phyloP scores from a whole-genome alignment of 1,284 basidiomycete species.

The Tylopilus sp. region DNA sequence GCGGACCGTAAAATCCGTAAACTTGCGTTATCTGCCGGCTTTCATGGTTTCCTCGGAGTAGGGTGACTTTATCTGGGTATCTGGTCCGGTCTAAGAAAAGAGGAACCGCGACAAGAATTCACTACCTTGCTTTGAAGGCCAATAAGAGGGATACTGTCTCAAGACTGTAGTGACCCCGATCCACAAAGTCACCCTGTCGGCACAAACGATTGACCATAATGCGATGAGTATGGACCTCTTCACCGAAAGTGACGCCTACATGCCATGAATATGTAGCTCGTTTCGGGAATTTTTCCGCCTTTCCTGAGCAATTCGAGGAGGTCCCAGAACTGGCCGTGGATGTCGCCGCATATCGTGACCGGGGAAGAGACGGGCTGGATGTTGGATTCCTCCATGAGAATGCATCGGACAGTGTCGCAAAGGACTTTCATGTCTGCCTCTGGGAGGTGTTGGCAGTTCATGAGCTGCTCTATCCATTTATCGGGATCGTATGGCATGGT shows the following conservation, averaged over 20 bases:
- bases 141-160: slow-evolving; percentile 91
- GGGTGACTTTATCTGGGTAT: slow-evolving; percentile 89
- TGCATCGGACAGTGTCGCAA: slow-evolving; percentile 79
- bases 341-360: slow-evolving; percentile 91
- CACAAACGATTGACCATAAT: background rate
- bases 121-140: slow-evolving; percentile 86
- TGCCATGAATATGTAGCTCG: slow-evolving; percentile 98
- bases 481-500: slow-evolving; percentile 51
- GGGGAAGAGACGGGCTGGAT: slow-evolving; percentile 91
- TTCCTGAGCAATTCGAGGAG: slow-evolving; percentile 86
- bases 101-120: background rate
- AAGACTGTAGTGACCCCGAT: slow-evolving; percentile 94
- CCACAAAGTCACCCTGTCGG: slow-evolving; percentile 91
- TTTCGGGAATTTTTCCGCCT: slow-evolving; percentile 84
- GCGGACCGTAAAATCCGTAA: slow-evolving; percentile 93
- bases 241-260: slow-evolving; percentile 41
- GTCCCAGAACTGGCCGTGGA: slow-evolving; percentile 97
- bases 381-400: slow-evolving; percentile 93
- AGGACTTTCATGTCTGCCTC: slow-evolving; percentile 90
- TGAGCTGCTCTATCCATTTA: slow-evolving; percentile 76
- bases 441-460: slow-evolving; percentile 82
- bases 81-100: slow-evolving; percentile 38
- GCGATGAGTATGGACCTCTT: slow-evolving; percentile 10
- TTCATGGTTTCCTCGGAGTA: slow-evolving; percentile 94
- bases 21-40: slow-evolving; percentile 96